phyloP scores from a whole-genome alignment of 148 eudicot species.

The Rhododendron ferrugineum region DNA sequence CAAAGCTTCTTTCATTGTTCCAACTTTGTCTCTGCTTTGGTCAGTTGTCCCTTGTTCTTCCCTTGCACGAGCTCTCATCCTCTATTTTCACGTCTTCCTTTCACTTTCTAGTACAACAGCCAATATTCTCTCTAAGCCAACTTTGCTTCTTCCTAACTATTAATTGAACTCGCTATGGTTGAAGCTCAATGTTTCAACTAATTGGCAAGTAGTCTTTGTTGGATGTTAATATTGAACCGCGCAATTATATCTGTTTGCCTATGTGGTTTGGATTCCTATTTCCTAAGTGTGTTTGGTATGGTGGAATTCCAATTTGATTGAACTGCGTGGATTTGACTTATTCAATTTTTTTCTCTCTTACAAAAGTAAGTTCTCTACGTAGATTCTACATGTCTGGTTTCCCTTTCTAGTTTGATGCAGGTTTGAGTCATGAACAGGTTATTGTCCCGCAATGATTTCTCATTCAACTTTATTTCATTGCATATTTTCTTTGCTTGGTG shows the following conservation, averaged over 20 bases:
- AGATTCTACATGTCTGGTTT: background rate
- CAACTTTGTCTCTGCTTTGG: background rate
- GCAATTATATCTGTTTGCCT: background rate
- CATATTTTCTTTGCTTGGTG: background rate
- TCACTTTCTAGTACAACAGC: background rate
- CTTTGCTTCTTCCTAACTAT: background rate
- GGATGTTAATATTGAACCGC: background rate
- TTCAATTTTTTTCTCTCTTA: background rate
- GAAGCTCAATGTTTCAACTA: background rate
- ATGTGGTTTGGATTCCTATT: background rate
- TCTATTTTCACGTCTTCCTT: background rate
- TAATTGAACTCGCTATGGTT: background rate
- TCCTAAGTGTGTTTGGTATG: background rate
- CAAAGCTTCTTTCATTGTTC: background rate
- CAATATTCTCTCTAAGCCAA: background rate
- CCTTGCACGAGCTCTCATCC: background rate
- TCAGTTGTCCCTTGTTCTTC: background rate
- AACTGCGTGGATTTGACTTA: background rate
- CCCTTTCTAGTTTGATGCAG: background rate
- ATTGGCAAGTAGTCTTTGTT: background rate
- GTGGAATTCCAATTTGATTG: background rate
- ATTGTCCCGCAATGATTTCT: background rate
- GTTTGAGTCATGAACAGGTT: background rate
- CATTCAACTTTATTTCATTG: background rate
- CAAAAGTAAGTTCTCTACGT: background rate